Percentiles rank a stretch among this genome's conserved stretches.
These are phyloP conservation scores for Euphrasia arctica DNA, from an alignment of 305 asterid species.

Conservation along the genomic window DNA sequence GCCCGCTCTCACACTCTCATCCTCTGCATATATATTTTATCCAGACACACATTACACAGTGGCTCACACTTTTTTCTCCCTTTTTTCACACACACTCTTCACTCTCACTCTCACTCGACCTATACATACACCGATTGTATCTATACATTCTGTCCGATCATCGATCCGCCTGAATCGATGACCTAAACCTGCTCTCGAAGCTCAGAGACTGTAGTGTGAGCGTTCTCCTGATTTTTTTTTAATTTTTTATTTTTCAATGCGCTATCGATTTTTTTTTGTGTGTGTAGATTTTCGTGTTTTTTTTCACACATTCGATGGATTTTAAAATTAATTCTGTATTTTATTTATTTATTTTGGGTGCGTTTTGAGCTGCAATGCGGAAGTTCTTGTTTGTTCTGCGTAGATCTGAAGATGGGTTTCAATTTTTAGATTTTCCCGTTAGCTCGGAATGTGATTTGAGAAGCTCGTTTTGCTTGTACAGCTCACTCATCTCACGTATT, in stretches of 20 bases:
- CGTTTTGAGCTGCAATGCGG: conserved; percentile 15
- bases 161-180: conserved; percentile 40
- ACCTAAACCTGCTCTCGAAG: conserved; percentile 31
- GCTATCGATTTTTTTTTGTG: background rate
- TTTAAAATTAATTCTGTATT: background rate
- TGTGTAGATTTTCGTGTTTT: background rate
- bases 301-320: background rate
- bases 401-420: conserved; percentile 34
- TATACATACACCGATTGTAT: conserved; percentile 23
- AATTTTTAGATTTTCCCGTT: background rate
- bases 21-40: conserved; percentile 15
- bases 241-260: background rate
- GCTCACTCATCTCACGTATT: background rate
- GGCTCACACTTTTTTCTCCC: conserved; percentile 19
- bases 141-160: conserved; percentile 27
- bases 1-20: conserved; percentile 57
- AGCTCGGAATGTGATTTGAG: background rate
- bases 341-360: background rate
- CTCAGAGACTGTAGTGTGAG: conserved; percentile 38
- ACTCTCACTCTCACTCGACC: conserved; percentile 28
- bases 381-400: conserved; percentile 18
- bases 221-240: conserved; percentile 26
- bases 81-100: conserved; percentile 19
- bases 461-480: conserved; percentile 21
- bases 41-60: conserved; percentile 12